Conservation (phyloP, 768 basidiomycete genomes). For the Rhizopogon vulgaris region DNA sequence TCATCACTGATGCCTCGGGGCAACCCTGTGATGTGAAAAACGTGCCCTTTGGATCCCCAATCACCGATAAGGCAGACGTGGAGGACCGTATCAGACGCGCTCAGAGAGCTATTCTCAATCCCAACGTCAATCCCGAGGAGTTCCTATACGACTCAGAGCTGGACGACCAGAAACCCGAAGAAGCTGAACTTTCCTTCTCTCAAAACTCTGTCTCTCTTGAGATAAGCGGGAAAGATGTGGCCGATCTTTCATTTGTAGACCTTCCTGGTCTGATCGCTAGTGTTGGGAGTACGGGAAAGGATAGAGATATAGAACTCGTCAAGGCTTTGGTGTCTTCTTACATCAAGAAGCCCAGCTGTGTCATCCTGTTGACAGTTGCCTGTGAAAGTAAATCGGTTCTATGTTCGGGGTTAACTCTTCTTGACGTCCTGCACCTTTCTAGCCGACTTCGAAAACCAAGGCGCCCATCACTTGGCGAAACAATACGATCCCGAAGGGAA, state of each 20-base stretch:
- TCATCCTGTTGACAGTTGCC: slow-evolving; percentile 63
- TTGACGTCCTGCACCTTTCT: slow-evolving; percentile 20
- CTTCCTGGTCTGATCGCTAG: slow-evolving; percentile 61
- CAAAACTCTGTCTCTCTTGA: slow-evolving; percentile 50
- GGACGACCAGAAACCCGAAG: slow-evolving; percentile 1
- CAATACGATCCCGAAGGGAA: slow-evolving; percentile 53
- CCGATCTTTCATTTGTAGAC: slow-evolving; percentile 61
- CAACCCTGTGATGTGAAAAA: slow-evolving; percentile 32
- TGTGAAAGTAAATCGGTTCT: slow-evolving; percentile 19
- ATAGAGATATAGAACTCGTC: slow-evolving; percentile 56
- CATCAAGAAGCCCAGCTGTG: slow-evolving; percentile 60
- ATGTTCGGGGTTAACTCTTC: slow-evolving; percentile 9
- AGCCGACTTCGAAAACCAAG: slow-evolving; percentile 83
- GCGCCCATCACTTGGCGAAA: slow-evolving; percentile 61
- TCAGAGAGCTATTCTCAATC: slow-evolving; percentile 61
- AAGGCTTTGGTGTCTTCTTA: slow-evolving; percentile 51
- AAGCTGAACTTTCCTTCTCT: slow-evolving; percentile 38
- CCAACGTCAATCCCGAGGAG: slow-evolving; percentile 19
- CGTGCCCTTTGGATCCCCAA: slow-evolving; percentile 40
- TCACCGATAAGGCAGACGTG: slow-evolving; percentile 46
- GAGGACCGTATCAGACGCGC: slow-evolving; percentile 65
- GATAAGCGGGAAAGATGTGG: slow-evolving; percentile 53
- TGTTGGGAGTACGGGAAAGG: slow-evolving; percentile 41
- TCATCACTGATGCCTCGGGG: slow-evolving; percentile 33
- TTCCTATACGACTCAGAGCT: slow-evolving; percentile 11